A percentile compares a stretch with the other conserved stretches of the same genome.
phyloP scores from a whole-genome alignment of 371 early-diverging fungal genomes.

The Syncephalastrum monosporum region DNA sequence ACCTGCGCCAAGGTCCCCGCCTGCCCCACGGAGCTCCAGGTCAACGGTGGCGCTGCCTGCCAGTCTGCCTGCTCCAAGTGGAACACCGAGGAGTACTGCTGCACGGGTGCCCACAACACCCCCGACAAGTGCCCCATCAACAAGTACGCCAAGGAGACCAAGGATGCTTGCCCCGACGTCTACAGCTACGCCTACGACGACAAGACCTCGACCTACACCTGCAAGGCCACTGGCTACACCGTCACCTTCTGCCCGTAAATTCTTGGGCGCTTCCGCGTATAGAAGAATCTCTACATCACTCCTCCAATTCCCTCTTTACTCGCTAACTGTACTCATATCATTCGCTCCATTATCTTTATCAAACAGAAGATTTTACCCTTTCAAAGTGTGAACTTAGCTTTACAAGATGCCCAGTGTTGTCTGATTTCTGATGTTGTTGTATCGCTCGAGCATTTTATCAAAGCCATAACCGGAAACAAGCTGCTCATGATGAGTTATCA shows the following conservation, averaged over 20 bases:
- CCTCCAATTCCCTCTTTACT: too few species aligned
- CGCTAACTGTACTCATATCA: too few species aligned
- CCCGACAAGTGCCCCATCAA: slow-evolving; percentile 15
- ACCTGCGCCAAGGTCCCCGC: slow-evolving; percentile 11
- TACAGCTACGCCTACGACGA: slow-evolving; percentile 43
- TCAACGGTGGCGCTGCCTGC: slow-evolving; percentile 15
- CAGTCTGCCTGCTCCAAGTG: slow-evolving; percentile 17
- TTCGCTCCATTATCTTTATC: too few species aligned
- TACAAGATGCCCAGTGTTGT: too few species aligned
- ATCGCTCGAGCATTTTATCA: too few species aligned
- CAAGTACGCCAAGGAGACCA: slow-evolving; percentile 14
- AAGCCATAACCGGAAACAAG: too few species aligned
- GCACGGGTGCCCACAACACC: slow-evolving; percentile 20
- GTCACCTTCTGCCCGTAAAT: slow-evolving; percentile 24
- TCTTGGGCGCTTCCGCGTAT: neutral
- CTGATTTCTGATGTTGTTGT: too few species aligned
- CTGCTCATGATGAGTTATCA: too few species aligned
- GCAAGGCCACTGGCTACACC: slow-evolving; percentile 22
- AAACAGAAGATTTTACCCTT: too few species aligned
- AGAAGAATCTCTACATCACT: too few species aligned
- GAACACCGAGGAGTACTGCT: slow-evolving; percentile 17
- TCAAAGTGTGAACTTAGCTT: too few species aligned
- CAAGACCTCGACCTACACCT: slow-evolving; percentile 25
- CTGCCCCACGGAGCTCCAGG: slow-evolving; percentile 17
- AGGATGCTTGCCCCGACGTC: slow-evolving; percentile 26